Base-by-base conservation (phyloP, 768 basidiomycete genomes). In the Lenzites betulinus region DNA sequence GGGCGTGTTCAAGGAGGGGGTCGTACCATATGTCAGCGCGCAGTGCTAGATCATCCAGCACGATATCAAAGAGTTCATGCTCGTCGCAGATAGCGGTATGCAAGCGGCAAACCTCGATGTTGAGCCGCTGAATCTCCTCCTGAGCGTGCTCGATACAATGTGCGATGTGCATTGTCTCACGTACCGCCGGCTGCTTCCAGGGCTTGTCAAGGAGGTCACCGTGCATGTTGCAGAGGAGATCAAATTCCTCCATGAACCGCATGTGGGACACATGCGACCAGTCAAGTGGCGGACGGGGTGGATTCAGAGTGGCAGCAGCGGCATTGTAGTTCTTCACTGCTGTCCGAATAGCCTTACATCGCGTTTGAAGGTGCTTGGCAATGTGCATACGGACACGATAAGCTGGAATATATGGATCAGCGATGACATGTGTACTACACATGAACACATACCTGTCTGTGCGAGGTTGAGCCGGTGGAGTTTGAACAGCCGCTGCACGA, bases 401-500 rank as follows among this genome's bases (percentile, higher is more conserved):
- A 7, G 64, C 72, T 76, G 23, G n/a, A 12, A 49, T 16, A 46
- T 18, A 18, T 18, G 26, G 46, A 42, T 28, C 30, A 41, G n/a
- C 6, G 48, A 3, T 9, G 25, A 41, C n/a, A 18, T 15, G 20
- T 7, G 51, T 16, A 22, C 20, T 46, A n/a, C 18, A 51, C 26
- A 23, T 16, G n/a, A 28, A 65, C 67, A 66, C 68, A 25, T 58
- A 76, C 77, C 77, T 20, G 71, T 77, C 3, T 66, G 58, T 15
- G 72, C 65, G 13, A 77, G 62, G 63, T 78, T 77, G 23, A 76
- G 55, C 60, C 74, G 74, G 23, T 74, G 73, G 3, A 79, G 67
- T 13, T 36, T 13, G 35, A 36, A 36, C 35, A 36, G 35, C 7
- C 35, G 35, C 55, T 74, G 71, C 0, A 77, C 61, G 0, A 77